Evolutionary conservation across 139 green algal genomes (phyloP).

Genomic region (Eudorina sp.): DNA sequence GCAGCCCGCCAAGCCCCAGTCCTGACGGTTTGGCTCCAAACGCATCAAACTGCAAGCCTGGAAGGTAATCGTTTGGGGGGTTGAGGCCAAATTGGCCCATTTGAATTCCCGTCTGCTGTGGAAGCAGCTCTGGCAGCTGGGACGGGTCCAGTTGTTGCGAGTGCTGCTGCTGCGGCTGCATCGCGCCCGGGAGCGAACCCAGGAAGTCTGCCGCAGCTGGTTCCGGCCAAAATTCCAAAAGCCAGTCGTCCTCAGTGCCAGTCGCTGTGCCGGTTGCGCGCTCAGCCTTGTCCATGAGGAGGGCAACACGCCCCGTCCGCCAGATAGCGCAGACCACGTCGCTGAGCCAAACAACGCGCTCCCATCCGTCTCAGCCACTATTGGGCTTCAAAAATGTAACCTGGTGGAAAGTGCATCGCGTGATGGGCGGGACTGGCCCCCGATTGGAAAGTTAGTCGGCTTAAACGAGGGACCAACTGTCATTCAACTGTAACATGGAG

Average conservation of each 20-base stretch:
- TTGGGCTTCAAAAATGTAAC: not conserved
- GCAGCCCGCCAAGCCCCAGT: not conserved
- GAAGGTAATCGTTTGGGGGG: not conserved
- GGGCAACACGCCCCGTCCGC: constrained; percentile 5
- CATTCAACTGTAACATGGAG: too few relatives aligned
- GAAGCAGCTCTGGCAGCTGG: constrained; percentile 1
- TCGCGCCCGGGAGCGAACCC: not conserved
- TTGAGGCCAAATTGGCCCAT: not conserved
- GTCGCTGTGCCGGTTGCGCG: not conserved
- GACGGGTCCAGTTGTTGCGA: not conserved
- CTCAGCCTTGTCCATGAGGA: constrained; percentile 41
- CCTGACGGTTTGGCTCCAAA: not conserved
- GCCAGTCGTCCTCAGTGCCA: constrained; percentile 34
- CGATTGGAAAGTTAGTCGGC: not conserved
- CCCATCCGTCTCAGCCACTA: constrained; percentile 28
- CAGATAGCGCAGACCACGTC: constrained; percentile 3
- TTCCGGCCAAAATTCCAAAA: constrained; percentile 48
- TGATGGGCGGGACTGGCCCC: not conserved
- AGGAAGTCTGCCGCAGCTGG: not conserved
- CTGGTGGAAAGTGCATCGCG: not conserved
- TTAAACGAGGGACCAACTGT: too few relatives aligned
- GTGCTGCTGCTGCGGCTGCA: constrained; percentile 26
- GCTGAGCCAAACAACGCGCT: not conserved
- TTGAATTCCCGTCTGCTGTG: not conserved
- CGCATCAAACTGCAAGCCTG: not conserved